Percentiles rank a stretch among this genome's conserved stretches.
These are phyloP conservation scores for Cordyceps javanica DNA, from an alignment of 2,329 filamentous ascomycete genomes.

Conservation along the genomic window DNA sequence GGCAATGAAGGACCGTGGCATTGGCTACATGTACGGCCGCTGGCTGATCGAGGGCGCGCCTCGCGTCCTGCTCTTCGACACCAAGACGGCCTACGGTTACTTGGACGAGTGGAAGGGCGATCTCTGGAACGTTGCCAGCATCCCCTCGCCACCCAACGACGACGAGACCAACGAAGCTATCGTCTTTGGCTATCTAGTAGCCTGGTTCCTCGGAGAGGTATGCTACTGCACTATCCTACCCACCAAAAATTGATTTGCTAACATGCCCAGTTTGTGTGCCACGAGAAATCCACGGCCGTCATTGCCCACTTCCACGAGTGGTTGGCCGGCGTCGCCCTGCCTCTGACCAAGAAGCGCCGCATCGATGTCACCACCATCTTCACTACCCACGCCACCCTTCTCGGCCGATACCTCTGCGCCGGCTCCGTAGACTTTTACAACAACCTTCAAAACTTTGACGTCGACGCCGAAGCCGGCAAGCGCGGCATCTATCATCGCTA, in stretches of 20 bases:
- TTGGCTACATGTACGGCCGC: constrained; percentile 84
- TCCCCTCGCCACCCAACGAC: constrained; percentile 87
- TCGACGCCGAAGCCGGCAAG: constrained; percentile 94
- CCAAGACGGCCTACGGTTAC: constrained; percentile 83
- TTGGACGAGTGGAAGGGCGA: constrained; percentile 96
- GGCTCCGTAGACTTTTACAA: constrained; percentile 99
- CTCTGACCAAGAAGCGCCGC: constrained; percentile 84
- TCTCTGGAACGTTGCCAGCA: constrained; percentile 86
- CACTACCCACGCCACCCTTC: constrained; percentile 92
- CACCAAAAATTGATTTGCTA: constrained; percentile 6
- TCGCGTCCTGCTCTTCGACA: constrained; percentile 89
- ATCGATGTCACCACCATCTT: constrained; percentile 98
- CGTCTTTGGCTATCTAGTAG: constrained; percentile 93
- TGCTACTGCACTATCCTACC: constrained; percentile 18
- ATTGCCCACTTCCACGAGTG: constrained; percentile 99
- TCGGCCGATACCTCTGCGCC: constrained; percentile 93
- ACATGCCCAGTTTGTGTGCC: constrained; percentile 70
- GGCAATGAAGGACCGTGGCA: constrained; percentile 88
- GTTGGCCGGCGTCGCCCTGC: constrained; percentile 89
- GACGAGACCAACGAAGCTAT: constrained; percentile 97
- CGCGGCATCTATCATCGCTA: constrained; percentile 98
- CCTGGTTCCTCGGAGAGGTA: constrained; percentile 98
- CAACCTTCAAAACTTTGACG: constrained; percentile 94
- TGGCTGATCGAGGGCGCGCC: constrained; percentile 98
- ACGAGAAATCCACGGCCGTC: constrained; percentile 85